These are phyloP conservation scores for Ceratorhiza oryzae-sativae DNA, from an alignment of 1,284 basidiomycete genomes.

Conservation along the genomic window DNA sequence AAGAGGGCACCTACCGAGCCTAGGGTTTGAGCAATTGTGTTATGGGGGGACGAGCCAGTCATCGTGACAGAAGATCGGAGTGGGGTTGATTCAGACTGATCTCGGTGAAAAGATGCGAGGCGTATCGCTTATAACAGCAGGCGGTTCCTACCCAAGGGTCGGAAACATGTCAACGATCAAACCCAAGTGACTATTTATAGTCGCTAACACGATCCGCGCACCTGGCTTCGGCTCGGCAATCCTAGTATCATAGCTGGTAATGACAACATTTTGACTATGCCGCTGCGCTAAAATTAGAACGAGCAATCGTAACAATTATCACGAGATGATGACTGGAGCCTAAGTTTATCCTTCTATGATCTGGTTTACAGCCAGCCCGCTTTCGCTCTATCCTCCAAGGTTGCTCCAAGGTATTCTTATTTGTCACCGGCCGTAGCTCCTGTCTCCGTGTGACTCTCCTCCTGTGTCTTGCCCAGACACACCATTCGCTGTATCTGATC, in stretches of 20 bases:
- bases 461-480: too few relatives aligned
- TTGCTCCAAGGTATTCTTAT: too few relatives aligned
- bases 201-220: slow-evolving; percentile 16
- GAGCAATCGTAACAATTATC: not conserved
- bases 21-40: slow-evolving; percentile 25
- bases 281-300: not conserved
- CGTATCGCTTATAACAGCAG: not conserved
- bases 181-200: slow-evolving; percentile 17
- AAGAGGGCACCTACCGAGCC: slow-evolving; percentile 6
- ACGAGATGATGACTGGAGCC: too few relatives aligned
- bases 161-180: slow-evolving; percentile 7
- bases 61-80: not conserved
- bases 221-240: slow-evolving; percentile 35
- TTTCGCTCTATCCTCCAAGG: too few relatives aligned
- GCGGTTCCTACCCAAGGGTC: not conserved
- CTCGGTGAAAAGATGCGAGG: not conserved
- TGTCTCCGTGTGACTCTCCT: too few relatives aligned
- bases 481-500: too few relatives aligned
- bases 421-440: too few relatives aligned
- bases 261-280: not conserved
- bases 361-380: too few relatives aligned
- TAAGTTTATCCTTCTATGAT: too few relatives aligned
- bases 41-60: not conserved
- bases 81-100: not conserved
- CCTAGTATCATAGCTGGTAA: not conserved